Evolutionary conservation across 2,329 filamentous ascomycete genomes (phyloP).

Genomic region (Claviceps fusiformis): DNA sequence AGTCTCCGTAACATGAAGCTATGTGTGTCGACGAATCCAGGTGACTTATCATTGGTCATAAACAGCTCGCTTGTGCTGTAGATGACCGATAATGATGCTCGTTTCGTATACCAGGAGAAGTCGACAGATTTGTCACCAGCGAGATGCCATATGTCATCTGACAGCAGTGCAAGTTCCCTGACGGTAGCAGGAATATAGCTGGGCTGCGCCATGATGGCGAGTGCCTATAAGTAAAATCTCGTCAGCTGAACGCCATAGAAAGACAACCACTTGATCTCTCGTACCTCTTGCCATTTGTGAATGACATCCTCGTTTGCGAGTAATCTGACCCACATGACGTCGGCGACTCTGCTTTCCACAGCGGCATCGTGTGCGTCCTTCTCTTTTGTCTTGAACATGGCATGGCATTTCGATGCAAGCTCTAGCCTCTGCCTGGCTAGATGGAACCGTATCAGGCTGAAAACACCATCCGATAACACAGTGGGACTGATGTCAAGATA

Average conservation of each 20-base stretch:
- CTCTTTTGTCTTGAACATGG: slow-evolving; percentile 22
- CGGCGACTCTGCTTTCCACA: slow-evolving; percentile 52
- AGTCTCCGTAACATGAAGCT: slow-evolving; percentile 67
- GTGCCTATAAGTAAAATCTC: slow-evolving; percentile 39
- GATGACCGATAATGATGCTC: slow-evolving; percentile 39
- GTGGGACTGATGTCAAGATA: slow-evolving; percentile 79
- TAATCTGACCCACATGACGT: slow-evolving; percentile 63
- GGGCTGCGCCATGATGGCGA: slow-evolving; percentile 81
- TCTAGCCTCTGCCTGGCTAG: slow-evolving; percentile 52
- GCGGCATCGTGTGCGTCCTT: slow-evolving; percentile 18
- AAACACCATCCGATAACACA: slow-evolving; percentile 65
- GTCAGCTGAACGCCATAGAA: background rate
- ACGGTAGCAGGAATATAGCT: slow-evolving; percentile 63
- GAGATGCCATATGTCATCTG: slow-evolving; percentile 88
- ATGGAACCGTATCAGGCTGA: slow-evolving; percentile 71
- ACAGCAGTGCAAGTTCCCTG: slow-evolving; percentile 63
- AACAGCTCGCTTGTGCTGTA: slow-evolving; percentile 72
- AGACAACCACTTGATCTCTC: background rate
- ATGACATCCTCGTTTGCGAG: slow-evolving; percentile 61
- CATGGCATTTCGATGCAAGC: slow-evolving; percentile 30
- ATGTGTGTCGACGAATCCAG: slow-evolving; percentile 62
- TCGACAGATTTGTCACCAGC: slow-evolving; percentile 74
- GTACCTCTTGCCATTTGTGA: slow-evolving; percentile 74
- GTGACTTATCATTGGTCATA: slow-evolving; percentile 79
- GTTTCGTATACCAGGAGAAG: slow-evolving; percentile 69